Percentiles rank a stretch among this genome's conserved stretches.
Conservation (phyloP, 2,329 filamentous ascomycete species). For the Neofusicoccum cordaticola region DNA sequence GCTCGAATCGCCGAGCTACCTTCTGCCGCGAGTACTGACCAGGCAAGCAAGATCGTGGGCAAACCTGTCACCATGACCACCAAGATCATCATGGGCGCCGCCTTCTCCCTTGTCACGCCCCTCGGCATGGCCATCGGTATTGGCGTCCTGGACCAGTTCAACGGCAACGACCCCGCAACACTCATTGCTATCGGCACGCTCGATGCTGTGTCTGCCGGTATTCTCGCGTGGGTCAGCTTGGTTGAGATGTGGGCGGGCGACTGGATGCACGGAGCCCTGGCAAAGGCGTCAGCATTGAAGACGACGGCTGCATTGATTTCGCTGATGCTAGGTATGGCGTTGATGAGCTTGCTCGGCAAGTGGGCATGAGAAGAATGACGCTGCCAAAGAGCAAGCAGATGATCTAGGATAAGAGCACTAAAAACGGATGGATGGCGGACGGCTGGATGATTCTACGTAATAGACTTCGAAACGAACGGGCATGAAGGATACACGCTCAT, state of each 20-base stretch:
- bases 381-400: neutral
- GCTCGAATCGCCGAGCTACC: conserved; percentile 64
- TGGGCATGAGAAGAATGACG: conserved; percentile 56
- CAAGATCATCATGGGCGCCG: conserved; percentile 61
- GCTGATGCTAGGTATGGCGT: conserved; percentile 59
- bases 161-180: conserved; percentile 68
- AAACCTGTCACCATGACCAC: conserved; percentile 25
- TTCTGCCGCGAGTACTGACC: neutral
- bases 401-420: no score
- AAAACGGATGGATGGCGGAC: no score
- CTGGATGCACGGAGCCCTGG: conserved; percentile 59
- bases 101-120: conserved; percentile 70
- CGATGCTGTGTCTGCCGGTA: conserved; percentile 70
- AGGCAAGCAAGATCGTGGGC: neutral
- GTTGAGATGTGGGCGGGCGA: conserved; percentile 78
- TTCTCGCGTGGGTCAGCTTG: conserved; percentile 74
- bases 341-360: conserved; percentile 73
- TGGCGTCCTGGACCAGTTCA: conserved; percentile 67
- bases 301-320: conserved; percentile 52
- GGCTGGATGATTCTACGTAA: no score
- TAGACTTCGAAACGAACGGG: no score
- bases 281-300: conserved; percentile 49
- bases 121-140: conserved; percentile 79
- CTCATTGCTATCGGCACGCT: conserved; percentile 70
- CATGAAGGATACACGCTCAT: no score